A percentile compares a stretch with the other conserved stretches of the same genome.
Conservation (phyloP, 2,329 filamentous ascomycete species). For the Aspergillus awamori region DNA sequence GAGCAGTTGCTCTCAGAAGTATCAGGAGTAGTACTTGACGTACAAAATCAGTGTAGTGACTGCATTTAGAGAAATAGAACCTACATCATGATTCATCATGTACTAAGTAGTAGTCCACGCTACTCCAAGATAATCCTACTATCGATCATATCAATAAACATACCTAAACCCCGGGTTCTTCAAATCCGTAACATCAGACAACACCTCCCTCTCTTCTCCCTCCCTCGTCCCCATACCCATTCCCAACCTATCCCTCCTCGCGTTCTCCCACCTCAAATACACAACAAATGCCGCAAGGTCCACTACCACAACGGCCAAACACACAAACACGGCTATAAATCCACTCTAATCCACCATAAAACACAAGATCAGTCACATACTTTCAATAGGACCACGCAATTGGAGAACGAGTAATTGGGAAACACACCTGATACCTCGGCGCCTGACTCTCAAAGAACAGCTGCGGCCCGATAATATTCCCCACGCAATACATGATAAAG, state of each 20-base stretch:
- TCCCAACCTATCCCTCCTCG: not conserved
- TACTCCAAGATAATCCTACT: not conserved
- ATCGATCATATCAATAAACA: slow-evolving; percentile 9
- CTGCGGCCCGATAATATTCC: slow-evolving; percentile 51
- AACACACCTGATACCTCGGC: slow-evolving; percentile 35
- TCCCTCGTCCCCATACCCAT: not conserved
- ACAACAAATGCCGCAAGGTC: not conserved
- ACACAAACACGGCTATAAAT: slow-evolving; percentile 7
- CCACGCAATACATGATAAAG: slow-evolving; percentile 47
- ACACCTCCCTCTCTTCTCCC: not conserved
- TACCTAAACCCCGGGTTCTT: slow-evolving; percentile 15
- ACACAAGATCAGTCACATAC: no score
- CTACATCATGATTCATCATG: not conserved
- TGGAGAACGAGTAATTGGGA: not conserved
- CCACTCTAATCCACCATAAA: not conserved
- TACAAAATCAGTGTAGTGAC: no score
- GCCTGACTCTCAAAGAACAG: slow-evolving; percentile 47
- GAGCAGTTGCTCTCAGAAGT: no score
- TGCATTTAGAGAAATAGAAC: no score
- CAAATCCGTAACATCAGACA: slow-evolving; percentile 10
- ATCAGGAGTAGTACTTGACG: no score
- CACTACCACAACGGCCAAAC: slow-evolving; percentile 4
- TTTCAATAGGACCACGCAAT: not conserved
- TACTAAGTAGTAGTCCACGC: not conserved
- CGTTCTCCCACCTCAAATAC: slow-evolving; percentile 15